Evolutionary conservation across 768 basidiomycete species (phyloP), one percentile per base, ranked within the genome.

Genomic region (Kwoniella dejecticola): DNA sequence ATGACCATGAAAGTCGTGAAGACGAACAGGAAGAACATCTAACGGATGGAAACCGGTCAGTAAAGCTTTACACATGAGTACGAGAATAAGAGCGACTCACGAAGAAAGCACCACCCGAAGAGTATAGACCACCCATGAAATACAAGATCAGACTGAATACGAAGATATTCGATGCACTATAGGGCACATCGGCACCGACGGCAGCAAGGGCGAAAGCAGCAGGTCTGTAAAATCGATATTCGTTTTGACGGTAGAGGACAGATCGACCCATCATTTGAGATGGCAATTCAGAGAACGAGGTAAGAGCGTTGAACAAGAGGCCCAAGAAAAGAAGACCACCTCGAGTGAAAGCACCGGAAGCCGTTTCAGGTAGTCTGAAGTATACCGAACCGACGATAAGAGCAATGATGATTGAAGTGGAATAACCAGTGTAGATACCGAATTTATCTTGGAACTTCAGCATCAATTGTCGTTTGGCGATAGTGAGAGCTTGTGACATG

Each of bases 261-360:
- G 89, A 87, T 4, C 90, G 85, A 41, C 90, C 90, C 47, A 65
- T 66, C 88, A 92, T 90, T 79, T 89, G 87, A 48, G 82, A 80
- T 2, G 67, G 76, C 64, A 62, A 60, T 62, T 81, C 80, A 29
- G 77, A 78, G 73, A 80, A 80, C 26, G 80, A 81, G 8, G 79
- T 78, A 57, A 82, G 78, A 21, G 82, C 81, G 40, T 84, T 77
- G 66, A 78, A 78, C n/a, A 77, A 58, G 50, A 80, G 75, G 63
- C 78, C 79, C 56, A 82, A 75, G 75, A 93, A 92, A 53, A 94
- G 84, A 29, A 91, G 85, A 79, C 89, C 83, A 46, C 90, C 90
- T 64, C 91, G 85, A 24, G 91, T 91, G 80, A 96, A 96, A 0
- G 88, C 89, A 30, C 92, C 92, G 41, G 84, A 83, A 5, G 91